Percentiles rank a stretch among this genome's conserved stretches.
Conservation (phyloP, 345 rosid genomes). For the Gossypium bickii region DNA sequence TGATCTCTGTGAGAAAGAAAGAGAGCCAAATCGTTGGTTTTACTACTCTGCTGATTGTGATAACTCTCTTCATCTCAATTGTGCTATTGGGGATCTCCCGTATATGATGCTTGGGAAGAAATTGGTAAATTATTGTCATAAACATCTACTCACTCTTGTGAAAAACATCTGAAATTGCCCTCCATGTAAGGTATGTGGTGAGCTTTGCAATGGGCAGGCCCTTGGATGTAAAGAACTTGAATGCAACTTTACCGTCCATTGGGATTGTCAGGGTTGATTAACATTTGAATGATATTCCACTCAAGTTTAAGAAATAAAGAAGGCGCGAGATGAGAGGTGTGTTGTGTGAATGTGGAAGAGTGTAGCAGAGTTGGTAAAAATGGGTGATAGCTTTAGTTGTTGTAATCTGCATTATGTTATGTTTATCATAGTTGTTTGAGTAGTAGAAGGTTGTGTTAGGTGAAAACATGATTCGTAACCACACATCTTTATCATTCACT, state of each 20-base stretch:
- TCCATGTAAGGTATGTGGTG: background rate
- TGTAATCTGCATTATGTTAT: no score
- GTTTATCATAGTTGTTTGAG: no score
- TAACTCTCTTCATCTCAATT: background rate
- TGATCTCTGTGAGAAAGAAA: slow-evolving; percentile 14
- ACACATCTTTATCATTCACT: no score
- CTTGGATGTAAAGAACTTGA: background rate
- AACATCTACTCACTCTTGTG: background rate
- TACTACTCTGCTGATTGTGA: background rate
- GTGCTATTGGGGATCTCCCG: no score
- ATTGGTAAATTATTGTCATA: accelerated
- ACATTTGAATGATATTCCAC: background rate
- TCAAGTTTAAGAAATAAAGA: no score
- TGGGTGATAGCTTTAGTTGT: no score
- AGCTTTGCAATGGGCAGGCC: background rate
- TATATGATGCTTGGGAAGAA: background rate
- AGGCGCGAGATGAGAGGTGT: accelerated
- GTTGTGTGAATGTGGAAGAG: no score
- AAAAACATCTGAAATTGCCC: background rate
- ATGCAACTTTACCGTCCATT: background rate
- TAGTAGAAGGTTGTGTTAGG: no score
- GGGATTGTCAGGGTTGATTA: background rate
- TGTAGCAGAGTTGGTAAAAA: no score
- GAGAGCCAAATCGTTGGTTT: slow-evolving; percentile 16
- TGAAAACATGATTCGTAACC: no score